Evolutionary conservation across 2,329 filamentous ascomycete species (phyloP), one percentile per base, ranked within the genome.

Genomic region (Fusarium kyushuense): DNA sequence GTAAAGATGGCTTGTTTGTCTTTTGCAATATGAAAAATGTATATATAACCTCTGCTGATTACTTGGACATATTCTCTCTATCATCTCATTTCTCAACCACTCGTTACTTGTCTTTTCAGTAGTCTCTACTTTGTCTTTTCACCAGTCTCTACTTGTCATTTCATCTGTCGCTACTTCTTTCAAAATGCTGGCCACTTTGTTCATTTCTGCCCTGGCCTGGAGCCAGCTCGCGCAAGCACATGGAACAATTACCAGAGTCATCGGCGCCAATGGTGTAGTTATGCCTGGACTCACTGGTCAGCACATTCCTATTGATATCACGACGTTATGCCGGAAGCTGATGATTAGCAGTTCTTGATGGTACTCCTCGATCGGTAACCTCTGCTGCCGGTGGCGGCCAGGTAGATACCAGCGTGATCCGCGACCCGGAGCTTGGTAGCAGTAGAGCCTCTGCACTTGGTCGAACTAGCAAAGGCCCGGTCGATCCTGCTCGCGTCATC

Each of bases 251-350:
- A 58, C 56, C 5, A 56, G 56, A 58, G 56, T 58, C 1, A 40
- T 58, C 10, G 51, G 56, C 3, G 51, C 56, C 10, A 58, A 58
- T 19, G 41, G 41, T 16, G 27, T 58, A 2, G 14, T 58, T 17
- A 58, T 58, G 51, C 56, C 51, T 16, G 56, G 56, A 30, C 56
- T 58, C 17, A 58, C 56, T 17, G 27, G 51, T 58, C 12, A 46
- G 25, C 5, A 25, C 25, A 25, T 25, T 25, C 25, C 25, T 25
- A 25, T 25, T 25, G 25, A 25, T 25, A 5, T 5, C 25, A 25
- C 7, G 25, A 25, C 25, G 25, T 25, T 25, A 25, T 25, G 25
- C 25, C 25, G 5, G 25, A 25, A 25, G 25, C 25, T 25, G 25
- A 58, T 5, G 6, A 6, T 6, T 1, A 1, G 12, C 8, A 58